A percentile compares a stretch with the other conserved stretches of the same genome.
Evolutionary conservation across 306 rosid genomes (phyloP).

Genomic region (Quercus glauca): DNA sequence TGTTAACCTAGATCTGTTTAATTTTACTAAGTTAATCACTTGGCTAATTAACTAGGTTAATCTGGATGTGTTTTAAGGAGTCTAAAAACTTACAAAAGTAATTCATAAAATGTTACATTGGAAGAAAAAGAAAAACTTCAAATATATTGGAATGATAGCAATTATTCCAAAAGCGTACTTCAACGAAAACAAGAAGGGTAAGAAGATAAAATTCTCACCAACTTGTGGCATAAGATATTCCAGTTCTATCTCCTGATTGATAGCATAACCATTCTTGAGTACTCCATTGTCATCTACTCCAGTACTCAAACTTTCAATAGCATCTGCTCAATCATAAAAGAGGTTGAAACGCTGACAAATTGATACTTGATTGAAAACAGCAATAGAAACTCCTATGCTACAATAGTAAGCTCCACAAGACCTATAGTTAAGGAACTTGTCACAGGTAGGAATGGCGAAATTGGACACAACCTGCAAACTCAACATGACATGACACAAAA

Average conservation of each 20-base stretch:
- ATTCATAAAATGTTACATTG: background rate
- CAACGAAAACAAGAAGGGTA: background rate
- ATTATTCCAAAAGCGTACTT: background rate
- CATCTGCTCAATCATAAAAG: constrained; percentile 90
- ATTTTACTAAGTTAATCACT: too few species aligned
- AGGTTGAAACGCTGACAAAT: constrained; percentile 85
- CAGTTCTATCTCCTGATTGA: constrained; percentile 31
- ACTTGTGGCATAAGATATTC: constrained; percentile 43
- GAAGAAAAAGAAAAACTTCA: background rate
- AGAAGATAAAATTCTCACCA: constrained; percentile 30
- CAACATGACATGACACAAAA: too few species aligned
- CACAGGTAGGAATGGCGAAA: too few species aligned
- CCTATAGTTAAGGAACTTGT: constrained; percentile 35
- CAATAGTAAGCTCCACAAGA: constrained; percentile 92
- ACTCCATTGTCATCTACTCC: constrained; percentile 24
- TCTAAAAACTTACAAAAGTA: background rate
- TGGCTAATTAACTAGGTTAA: too few species aligned
- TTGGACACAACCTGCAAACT: too few species aligned
- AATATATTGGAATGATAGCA: background rate
- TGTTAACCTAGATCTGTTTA: too few species aligned
- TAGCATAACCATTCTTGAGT: background rate
- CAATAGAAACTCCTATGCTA: constrained; percentile 78
- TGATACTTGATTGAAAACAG: constrained; percentile 87
- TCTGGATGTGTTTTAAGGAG: too few species aligned
- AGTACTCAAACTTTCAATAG: constrained; percentile 32